Conservation (phyloP, 2,329 filamentous ascomycete genomes). For the Colletotrichum horii region DNA sequence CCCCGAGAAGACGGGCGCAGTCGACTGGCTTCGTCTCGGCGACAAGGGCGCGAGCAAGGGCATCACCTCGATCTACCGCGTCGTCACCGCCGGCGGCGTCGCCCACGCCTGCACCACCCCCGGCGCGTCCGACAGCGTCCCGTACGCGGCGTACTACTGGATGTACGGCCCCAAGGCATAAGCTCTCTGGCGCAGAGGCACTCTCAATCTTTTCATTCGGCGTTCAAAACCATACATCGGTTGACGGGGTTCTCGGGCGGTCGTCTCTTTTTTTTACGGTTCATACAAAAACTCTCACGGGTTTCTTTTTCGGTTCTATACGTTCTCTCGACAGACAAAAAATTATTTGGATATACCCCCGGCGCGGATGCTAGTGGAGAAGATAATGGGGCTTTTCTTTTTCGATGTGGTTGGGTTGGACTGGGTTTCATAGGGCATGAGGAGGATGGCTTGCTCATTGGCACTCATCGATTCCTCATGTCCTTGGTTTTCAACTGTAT, state of each 20-base stretch:
- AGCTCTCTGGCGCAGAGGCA: background rate
- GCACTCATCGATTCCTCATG: background rate
- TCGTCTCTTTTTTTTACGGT: background rate
- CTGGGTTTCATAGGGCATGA: background rate
- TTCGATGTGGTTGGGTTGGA: background rate
- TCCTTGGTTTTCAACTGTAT: background rate
- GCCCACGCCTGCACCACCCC: slow-evolving; percentile 45
- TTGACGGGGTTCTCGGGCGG: background rate
- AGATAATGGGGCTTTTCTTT: background rate
- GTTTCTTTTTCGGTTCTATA: background rate
- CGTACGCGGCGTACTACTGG: slow-evolving; percentile 65
- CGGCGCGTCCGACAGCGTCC: slow-evolving; percentile 53
- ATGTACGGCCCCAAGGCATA: slow-evolving; percentile 46
- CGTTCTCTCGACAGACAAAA: background rate
- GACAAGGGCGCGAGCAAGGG: slow-evolving; percentile 43
- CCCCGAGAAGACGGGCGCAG: slow-evolving; percentile 53
- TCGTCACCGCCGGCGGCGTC: slow-evolving; percentile 57
- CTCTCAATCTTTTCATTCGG: background rate
- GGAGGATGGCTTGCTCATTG: background rate
- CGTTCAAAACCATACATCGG: background rate
- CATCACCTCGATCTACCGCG: slow-evolving; percentile 55
- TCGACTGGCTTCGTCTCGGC: slow-evolving; percentile 59
- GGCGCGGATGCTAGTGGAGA: background rate
- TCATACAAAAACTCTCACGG: background rate
- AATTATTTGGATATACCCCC: slow-evolving; percentile 14